phyloP scores from a whole-genome alignment of 2,329 filamentous ascomycete species.

The Chrysosporium keratinophilum region DNA sequence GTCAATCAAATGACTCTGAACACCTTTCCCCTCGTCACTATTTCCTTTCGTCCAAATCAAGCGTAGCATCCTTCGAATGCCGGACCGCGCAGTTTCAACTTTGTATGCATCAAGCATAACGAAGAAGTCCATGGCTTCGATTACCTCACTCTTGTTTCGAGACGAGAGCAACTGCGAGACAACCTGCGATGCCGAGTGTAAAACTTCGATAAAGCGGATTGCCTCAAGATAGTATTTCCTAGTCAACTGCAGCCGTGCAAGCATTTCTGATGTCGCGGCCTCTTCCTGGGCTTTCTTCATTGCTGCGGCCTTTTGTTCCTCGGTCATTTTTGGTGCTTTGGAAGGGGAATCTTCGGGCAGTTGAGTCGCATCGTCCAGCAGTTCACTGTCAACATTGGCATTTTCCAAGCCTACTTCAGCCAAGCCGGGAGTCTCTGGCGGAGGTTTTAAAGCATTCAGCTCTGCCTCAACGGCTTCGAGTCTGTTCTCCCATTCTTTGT shows the following conservation, averaged over 20 bases:
- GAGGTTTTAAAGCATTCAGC: conserved; percentile 69
- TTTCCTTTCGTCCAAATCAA: conserved; percentile 99
- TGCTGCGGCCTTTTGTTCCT: conserved; percentile 63
- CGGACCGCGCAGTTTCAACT: conserved; percentile 81
- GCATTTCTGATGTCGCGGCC: conserved; percentile 76
- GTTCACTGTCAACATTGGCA: conserved; percentile 62
- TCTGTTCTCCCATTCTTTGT: conserved; percentile 74
- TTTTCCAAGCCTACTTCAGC: conserved; percentile 52
- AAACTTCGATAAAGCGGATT: conserved; percentile 80
- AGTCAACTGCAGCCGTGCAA: conserved; percentile 77
- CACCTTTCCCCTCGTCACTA: conserved; percentile 95
- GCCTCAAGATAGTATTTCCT: conserved; percentile 89
- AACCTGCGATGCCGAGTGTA: conserved; percentile 69
- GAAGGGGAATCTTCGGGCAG: conserved; percentile 55
- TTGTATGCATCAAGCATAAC: conserved; percentile 93
- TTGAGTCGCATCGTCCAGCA: conserved; percentile 83
- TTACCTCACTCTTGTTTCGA: conserved; percentile 95
- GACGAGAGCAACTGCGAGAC: conserved; percentile 84
- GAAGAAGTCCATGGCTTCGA: conserved; percentile 98
- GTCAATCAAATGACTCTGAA: conserved; percentile 92
- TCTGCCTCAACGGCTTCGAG: conserved; percentile 75
- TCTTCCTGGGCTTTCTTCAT: conserved; percentile 75
- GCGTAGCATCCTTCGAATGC: conserved; percentile 89
- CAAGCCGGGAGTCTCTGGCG: conserved; percentile 61
- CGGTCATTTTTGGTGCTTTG: conserved; percentile 59